These are phyloP conservation scores for Neonothopanus nambi DNA, from an alignment of 1,284 basidiomycete genomes.

Conservation along the genomic window DNA sequence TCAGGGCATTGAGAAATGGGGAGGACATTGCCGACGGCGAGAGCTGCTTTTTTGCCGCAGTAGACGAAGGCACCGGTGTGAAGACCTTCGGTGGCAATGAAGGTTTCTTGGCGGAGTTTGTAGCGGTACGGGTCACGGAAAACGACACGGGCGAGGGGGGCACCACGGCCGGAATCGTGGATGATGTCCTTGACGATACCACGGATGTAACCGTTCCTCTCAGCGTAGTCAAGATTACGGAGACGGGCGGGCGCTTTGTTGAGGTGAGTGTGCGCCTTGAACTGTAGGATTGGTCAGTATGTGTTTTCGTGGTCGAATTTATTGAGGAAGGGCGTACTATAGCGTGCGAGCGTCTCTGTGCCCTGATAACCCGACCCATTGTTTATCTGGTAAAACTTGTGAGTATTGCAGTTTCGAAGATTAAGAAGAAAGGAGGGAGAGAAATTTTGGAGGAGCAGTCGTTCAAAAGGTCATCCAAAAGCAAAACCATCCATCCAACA, in stretches of 20 bases:
- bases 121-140: constrained; percentile 99
- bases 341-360: constrained; percentile 84
- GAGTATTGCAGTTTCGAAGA: neutral
- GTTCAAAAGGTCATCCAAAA: constrained; percentile 1
- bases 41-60: constrained; percentile 97
- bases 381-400: constrained; percentile 42
- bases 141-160: constrained; percentile 96
- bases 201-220: constrained; percentile 97
- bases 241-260: constrained; percentile 95
- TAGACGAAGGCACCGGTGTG: constrained; percentile 99
- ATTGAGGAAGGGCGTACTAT: constrained; percentile 60
- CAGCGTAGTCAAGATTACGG: constrained; percentile 95
- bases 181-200: constrained; percentile 99
- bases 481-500: neutral
- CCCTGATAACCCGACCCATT: constrained; percentile 86
- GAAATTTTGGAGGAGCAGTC: neutral
- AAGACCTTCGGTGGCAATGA: constrained; percentile 97
- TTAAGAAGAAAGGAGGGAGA: neutral
- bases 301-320: neutral
- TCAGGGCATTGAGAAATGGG: constrained; percentile 93
- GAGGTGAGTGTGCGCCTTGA: constrained; percentile 95
- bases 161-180: constrained; percentile 98
- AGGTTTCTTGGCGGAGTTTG: constrained; percentile 98
- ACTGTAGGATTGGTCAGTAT: constrained; percentile 44
- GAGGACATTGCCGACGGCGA: constrained; percentile 96